phyloP scores from a whole-genome alignment of 306 rosid genomes.

The Oemleria cerasiformis region DNA sequence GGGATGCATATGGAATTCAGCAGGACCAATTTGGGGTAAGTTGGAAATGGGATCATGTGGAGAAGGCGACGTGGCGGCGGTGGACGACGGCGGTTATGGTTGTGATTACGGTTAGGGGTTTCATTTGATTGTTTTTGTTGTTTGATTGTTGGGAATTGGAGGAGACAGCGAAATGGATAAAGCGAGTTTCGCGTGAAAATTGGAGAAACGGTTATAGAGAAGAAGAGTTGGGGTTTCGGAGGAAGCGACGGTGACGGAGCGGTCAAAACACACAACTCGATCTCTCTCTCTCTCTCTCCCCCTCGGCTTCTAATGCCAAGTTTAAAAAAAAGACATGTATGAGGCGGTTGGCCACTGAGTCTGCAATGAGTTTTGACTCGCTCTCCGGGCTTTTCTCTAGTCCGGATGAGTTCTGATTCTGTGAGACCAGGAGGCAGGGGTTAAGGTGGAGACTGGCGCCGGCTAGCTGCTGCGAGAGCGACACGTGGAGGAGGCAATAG shows the following conservation, averaged over 20 bases:
- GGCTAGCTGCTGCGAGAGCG: not conserved
- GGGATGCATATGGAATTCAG: conserved; percentile 60
- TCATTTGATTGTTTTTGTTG: conserved; percentile 24
- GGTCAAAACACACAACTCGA: not conserved
- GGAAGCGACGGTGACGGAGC: conserved; percentile 15
- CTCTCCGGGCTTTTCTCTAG: not conserved
- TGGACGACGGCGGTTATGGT: conserved; percentile 17
- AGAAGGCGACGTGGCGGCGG: conserved; percentile 27
- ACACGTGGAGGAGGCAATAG: conserved; percentile 5
- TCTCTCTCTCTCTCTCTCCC: not conserved
- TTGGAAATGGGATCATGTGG: conserved; percentile 12
- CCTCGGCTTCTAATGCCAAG: not conserved
- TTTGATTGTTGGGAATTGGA: conserved; percentile 1
- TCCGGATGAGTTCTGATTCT: conserved; percentile 15
- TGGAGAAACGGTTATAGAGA: conserved; percentile 34
- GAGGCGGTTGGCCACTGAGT: conserved; percentile 45
- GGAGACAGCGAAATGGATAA: conserved; percentile 4
- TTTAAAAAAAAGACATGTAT: conserved; percentile 20
- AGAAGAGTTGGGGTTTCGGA: conserved; percentile 2
- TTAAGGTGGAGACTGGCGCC: conserved; percentile 16
- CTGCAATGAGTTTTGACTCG: conserved; percentile 9
- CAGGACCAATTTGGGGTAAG: not conserved
- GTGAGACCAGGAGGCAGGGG: conserved; percentile 33
- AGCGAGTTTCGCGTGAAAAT: conserved; percentile 29
- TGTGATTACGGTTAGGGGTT: conserved; percentile 17